These are phyloP conservation scores for Arthrobotrys sphaeroides DNA, from an alignment of 2,329 filamentous ascomycete species.

Conservation along the genomic window DNA sequence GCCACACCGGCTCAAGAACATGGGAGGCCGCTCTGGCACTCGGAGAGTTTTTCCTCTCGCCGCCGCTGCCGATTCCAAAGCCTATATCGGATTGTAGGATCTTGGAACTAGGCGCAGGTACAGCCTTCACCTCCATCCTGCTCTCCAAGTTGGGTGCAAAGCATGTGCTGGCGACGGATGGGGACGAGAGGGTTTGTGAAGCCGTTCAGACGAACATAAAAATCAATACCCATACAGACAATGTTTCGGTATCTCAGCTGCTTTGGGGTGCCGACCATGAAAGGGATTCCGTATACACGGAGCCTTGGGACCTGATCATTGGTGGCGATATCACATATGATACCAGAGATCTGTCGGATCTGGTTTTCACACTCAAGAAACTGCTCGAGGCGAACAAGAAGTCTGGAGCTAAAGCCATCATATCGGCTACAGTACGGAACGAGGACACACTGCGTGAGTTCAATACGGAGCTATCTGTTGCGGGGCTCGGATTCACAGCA, in stretches of 20 bases:
- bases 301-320: slow-evolving; percentile 71
- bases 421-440: slow-evolving; percentile 77
- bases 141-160: slow-evolving; percentile 73
- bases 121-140: slow-evolving; percentile 77
- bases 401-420: slow-evolving; percentile 67
- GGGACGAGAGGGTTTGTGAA: slow-evolving; percentile 76
- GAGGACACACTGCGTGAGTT: slow-evolving; percentile 74
- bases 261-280: slow-evolving; percentile 57
- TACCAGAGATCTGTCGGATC: slow-evolving; percentile 69
- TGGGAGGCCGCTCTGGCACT: slow-evolving; percentile 84
- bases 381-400: slow-evolving; percentile 69
- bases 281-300: slow-evolving; percentile 61
- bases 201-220: slow-evolving; percentile 74
- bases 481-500: neutral
- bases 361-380: slow-evolving; percentile 72
- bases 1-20: slow-evolving; percentile 79
- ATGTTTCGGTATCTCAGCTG: slow-evolving; percentile 25
- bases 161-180: slow-evolving; percentile 76
- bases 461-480: slow-evolving; percentile 29
- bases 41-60: slow-evolving; percentile 71
- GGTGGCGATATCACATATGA: slow-evolving; percentile 85
- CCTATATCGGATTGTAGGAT: slow-evolving; percentile 62
- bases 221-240: slow-evolving; percentile 66
- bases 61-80: slow-evolving; percentile 53
- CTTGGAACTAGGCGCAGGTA: slow-evolving; percentile 79